These are phyloP conservation scores for Didymella glomerata DNA, from an alignment of 2,329 filamentous ascomycete genomes.

Conservation along the genomic window DNA sequence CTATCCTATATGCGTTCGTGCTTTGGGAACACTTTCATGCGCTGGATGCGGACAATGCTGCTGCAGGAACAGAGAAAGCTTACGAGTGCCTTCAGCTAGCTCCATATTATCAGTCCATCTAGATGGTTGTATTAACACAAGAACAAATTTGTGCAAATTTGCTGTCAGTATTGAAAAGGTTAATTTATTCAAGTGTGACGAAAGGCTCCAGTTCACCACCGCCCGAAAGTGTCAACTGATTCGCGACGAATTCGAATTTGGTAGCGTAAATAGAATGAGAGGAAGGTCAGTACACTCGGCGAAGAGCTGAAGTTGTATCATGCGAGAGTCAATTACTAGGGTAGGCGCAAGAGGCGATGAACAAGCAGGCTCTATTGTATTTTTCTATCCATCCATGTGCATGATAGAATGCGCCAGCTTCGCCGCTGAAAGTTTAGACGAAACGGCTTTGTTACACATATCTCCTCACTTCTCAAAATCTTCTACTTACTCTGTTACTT, in stretches of 20 bases:
- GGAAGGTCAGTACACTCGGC: background rate
- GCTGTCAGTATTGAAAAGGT: background rate
- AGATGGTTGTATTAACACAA: background rate
- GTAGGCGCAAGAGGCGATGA: background rate
- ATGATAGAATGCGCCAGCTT: background rate
- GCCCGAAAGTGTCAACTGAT: too few species aligned
- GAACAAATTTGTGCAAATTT: background rate
- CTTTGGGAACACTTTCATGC: background rate
- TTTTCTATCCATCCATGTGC: too few species aligned
- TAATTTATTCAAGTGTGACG: background rate
- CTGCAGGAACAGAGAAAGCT: background rate
- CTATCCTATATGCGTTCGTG: background rate
- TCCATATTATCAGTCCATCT: background rate
- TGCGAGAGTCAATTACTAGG: background rate
- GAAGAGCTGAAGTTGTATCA: background rate
- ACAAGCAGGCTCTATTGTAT: too few species aligned
- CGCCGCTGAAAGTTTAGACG: background rate
- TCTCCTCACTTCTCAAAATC: background rate
- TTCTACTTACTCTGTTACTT: background rate
- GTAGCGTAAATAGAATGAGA: background rate
- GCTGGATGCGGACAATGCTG: background rate
- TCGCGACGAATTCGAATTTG: background rate
- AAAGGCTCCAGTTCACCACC: background rate
- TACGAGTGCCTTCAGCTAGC: background rate
- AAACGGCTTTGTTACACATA: background rate